A percentile compares a stretch with the other conserved stretches of the same genome.
phyloP scores from a whole-genome alignment of 306 rosid genomes.

The Castanospermum australe region DNA sequence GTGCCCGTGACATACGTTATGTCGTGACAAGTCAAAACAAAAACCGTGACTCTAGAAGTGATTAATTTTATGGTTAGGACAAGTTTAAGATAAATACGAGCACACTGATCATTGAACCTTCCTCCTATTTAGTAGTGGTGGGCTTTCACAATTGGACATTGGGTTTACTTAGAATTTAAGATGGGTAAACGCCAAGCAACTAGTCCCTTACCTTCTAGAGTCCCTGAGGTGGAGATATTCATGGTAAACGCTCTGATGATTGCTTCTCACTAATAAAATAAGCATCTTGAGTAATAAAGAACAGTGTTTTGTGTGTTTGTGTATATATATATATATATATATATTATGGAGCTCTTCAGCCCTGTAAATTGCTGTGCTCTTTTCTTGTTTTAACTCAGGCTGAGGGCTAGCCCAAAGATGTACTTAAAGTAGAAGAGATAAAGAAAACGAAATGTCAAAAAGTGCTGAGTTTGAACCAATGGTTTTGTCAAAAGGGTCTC shows the following conservation, averaged over 20 bases:
- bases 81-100: neutral
- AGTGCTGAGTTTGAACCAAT: neutral
- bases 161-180: neutral
- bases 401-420: neutral
- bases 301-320: too few relatives aligned
- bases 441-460: neutral
- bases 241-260: neutral
- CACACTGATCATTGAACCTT: neutral
- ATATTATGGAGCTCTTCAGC: neutral
- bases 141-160: neutral
- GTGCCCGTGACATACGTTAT: neutral
- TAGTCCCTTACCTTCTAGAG: neutral
- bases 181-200: slow-evolving; percentile 22
- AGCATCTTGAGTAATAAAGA: neutral
- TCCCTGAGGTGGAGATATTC: neutral
- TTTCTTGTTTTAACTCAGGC: neutral
- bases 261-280: neutral
- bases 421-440: neutral
- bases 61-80: neutral
- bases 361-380: neutral
- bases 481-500: neutral
- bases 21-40: neutral
- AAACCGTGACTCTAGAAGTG: neutral
- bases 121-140: neutral
- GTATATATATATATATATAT: too few relatives aligned